Conservation (phyloP, 768 basidiomycete genomes). For the Cytidiella melzeri region DNA sequence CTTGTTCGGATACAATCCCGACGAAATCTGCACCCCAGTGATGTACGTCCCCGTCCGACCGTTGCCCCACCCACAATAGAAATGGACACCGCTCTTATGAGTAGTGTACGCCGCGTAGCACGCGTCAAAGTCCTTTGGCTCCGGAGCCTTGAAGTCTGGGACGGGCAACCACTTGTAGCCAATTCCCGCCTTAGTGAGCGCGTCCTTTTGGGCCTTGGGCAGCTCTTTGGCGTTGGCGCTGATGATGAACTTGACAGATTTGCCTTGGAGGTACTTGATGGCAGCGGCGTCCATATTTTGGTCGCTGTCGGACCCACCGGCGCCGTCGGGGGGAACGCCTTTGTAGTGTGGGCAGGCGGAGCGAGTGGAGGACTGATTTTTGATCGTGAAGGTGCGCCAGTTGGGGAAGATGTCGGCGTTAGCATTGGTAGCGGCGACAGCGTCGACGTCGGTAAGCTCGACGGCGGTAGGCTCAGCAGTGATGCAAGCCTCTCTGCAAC, state of each 20-base stretch:
- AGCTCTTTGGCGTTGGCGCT: neutral
- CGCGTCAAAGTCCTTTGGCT: neutral
- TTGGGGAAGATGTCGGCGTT: neutral
- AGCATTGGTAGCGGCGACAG: too few relatives aligned
- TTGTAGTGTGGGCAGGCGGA: neutral
- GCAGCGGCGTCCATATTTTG: neutral
- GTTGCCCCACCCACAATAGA: neutral
- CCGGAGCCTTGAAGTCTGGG: neutral
- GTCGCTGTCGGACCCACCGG: neutral
- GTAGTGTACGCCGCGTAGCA: neutral
- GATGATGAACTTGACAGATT: neutral
- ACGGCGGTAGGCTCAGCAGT: too few relatives aligned
- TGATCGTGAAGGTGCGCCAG: neutral
- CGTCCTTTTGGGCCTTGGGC: neutral
- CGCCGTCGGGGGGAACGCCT: neutral
- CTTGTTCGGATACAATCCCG: neutral
- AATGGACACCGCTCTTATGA: neutral
- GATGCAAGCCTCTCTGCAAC: too few relatives aligned
- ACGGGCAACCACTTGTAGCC: neutral
- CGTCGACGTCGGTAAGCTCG: too few relatives aligned
- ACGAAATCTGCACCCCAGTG: neutral
- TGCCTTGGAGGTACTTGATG: neutral
- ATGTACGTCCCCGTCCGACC: neutral
- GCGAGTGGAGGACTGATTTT: neutral
- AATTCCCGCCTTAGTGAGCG: neutral